Evolutionary conservation across 176 grass and related monocot species (phyloP).

Genomic region (Ananas comosus): DNA sequence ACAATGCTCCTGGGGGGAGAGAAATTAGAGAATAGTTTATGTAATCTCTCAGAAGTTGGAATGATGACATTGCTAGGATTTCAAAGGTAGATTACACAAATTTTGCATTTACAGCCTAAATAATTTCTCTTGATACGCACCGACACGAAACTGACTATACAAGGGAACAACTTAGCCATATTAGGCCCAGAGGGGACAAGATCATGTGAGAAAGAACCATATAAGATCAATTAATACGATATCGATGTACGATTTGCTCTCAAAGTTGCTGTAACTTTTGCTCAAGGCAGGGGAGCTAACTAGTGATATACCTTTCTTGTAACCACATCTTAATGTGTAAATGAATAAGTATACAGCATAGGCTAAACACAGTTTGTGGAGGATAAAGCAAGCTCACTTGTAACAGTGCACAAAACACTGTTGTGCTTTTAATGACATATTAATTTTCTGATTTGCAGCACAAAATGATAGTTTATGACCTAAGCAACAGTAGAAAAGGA

Average conservation of each 20-base stretch:
- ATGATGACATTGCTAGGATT: not conserved
- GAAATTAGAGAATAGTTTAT: not conserved
- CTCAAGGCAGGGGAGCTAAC: not conserved
- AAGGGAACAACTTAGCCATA: not conserved
- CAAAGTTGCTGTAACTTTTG: not conserved
- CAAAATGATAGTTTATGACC: not conserved
- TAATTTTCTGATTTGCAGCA: not conserved
- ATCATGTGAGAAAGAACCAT: not conserved
- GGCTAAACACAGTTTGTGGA: not conserved
- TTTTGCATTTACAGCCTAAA: not conserved
- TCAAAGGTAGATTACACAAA: not conserved
- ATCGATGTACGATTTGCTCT: not conserved
- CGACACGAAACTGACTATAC: not conserved
- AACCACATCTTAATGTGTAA: not conserved
- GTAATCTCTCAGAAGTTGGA: not conserved
- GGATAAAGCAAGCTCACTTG: not conserved
- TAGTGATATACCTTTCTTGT: no score
- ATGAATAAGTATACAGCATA: not conserved
- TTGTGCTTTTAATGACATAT: not conserved
- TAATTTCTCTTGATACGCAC: not conserved
- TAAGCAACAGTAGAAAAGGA: not conserved
- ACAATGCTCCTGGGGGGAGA: not conserved
- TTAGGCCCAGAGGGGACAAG: not conserved
- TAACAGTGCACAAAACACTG: no score
- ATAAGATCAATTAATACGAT: not conserved